A percentile compares a stretch with the other conserved stretches of the same genome.
These are phyloP conservation scores for Candida chilensis DNA, from an alignment of 805 yeast species.

Conservation along the genomic window DNA sequence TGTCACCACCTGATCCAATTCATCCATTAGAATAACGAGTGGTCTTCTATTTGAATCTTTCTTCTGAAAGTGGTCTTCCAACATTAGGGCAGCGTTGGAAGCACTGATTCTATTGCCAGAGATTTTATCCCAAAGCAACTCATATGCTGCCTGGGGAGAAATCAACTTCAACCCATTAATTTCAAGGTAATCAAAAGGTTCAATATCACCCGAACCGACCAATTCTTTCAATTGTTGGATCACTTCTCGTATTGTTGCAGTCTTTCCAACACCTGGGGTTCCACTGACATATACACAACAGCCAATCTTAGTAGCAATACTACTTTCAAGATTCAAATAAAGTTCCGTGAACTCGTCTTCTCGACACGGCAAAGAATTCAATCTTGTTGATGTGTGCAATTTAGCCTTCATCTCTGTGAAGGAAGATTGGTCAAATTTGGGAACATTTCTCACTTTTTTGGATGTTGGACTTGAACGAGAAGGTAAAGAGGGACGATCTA, in stretches of 20 bases:
- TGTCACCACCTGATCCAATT: slow-evolving; percentile 84
- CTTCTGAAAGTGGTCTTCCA: slow-evolving; percentile 62
- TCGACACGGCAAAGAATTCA: slow-evolving; percentile 68
- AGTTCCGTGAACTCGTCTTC: slow-evolving; percentile 73
- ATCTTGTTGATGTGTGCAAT: slow-evolving; percentile 33
- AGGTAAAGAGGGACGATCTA: too few species aligned
- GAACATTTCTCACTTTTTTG: slow-evolving; percentile 4
- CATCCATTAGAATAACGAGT: slow-evolving; percentile 78
- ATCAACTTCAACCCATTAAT: slow-evolving; percentile 85
- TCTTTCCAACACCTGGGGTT: slow-evolving; percentile 97
- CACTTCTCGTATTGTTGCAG: slow-evolving; percentile 87
- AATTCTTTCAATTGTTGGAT: slow-evolving; percentile 44
- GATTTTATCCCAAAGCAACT: slow-evolving; percentile 69
- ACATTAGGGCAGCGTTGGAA: slow-evolving; percentile 50
- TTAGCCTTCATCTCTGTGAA: slow-evolving; percentile 28
- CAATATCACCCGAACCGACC: slow-evolving; percentile 12
- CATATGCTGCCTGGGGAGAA: slow-evolving; percentile 76
- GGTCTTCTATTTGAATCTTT: slow-evolving; percentile 30
- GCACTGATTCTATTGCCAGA: slow-evolving; percentile 49
- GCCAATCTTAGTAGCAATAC: slow-evolving; percentile 65
- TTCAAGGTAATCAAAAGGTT: slow-evolving; percentile 65
- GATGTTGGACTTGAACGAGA: slow-evolving; percentile 4
- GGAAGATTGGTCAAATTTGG: slow-evolving; percentile 5
- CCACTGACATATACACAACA: slow-evolving; percentile 89
- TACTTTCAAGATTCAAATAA: slow-evolving; percentile 58